These are phyloP conservation scores for Candida methanosorbosa DNA, from an alignment of 805 yeast genomes.

Conservation along the genomic window DNA sequence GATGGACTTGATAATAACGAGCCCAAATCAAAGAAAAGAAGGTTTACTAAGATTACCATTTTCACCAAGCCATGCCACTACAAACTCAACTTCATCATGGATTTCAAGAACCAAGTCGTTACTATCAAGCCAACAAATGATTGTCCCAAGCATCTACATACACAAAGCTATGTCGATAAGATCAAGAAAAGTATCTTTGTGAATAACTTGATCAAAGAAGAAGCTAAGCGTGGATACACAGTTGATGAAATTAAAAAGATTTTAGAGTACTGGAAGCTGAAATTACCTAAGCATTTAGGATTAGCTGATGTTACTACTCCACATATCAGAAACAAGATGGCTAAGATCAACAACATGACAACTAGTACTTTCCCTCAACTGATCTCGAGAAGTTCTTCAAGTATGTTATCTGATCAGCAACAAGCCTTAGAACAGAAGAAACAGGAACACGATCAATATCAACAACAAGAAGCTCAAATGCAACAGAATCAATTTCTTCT, in stretches of 20 bases:
- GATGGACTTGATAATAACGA: neutral
- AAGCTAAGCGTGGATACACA: neutral
- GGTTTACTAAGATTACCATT: neutral
- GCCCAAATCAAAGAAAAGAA: neutral
- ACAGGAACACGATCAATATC: neutral
- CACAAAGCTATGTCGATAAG: neutral
- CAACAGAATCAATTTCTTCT: neutral
- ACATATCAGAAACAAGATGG: slow-evolving; percentile 1
- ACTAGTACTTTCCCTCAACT: no score
- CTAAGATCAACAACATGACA: no score
- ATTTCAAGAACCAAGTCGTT: neutral
- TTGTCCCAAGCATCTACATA: neutral
- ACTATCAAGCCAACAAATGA: neutral
- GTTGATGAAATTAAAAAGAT: slow-evolving; percentile 1
- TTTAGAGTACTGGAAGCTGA: neutral
- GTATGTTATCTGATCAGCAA: no score
- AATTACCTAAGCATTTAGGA: neutral
- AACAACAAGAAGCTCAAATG: neutral
- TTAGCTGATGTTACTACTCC: neutral
- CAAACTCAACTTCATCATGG: neutral
- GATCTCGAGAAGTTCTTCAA: no score
- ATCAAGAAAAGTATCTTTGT: neutral
- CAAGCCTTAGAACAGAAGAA: neutral
- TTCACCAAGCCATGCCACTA: slow-evolving; percentile 1
- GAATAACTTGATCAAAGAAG: slow-evolving; percentile 1